Percentiles rank a stretch among this genome's conserved stretches.
Evolutionary conservation across 495 filamentous ascomycete species (phyloP).

Genomic region (Penicillium tannophilum): DNA sequence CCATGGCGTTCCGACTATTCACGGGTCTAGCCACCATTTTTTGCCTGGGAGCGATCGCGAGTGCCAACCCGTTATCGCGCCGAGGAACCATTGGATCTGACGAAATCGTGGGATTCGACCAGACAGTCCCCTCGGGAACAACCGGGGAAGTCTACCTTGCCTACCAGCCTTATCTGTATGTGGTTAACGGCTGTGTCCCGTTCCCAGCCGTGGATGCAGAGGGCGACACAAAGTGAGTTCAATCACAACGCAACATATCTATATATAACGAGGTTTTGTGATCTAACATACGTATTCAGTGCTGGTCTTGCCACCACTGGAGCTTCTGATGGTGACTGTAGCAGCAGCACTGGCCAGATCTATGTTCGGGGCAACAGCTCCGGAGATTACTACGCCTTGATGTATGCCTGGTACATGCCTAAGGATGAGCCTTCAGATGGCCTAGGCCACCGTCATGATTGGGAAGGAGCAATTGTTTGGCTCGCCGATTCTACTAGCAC

Average conservation of each 20-base stretch:
- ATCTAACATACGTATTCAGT: constrained; percentile 15
- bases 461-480: constrained; percentile 56
- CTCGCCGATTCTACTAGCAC: constrained; percentile 36
- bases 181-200: constrained; percentile 56
- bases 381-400: constrained; percentile 44
- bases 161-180: constrained; percentile 53
- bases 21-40: neutral
- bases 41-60: neutral
- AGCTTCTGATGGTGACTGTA: constrained; percentile 41
- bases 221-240: constrained; percentile 50
- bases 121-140: constrained; percentile 48
- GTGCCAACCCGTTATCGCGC: neutral
- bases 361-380: constrained; percentile 44
- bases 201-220: constrained; percentile 54
- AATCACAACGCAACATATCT: neutral
- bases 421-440: constrained; percentile 47
- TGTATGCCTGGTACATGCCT: constrained; percentile 58
- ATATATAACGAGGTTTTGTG: neutral
- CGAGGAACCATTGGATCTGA: constrained; percentile 33
- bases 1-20: neutral
- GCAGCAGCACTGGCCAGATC: constrained; percentile 49
- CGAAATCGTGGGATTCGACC: constrained; percentile 46
- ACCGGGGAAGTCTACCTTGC: constrained; percentile 46
- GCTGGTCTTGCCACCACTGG: constrained; percentile 46
- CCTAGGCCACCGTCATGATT: constrained; percentile 53